These are phyloP conservation scores for Ascochyta rabiei DNA, from an alignment of 2,329 filamentous ascomycete genomes.

Conservation along the genomic window DNA sequence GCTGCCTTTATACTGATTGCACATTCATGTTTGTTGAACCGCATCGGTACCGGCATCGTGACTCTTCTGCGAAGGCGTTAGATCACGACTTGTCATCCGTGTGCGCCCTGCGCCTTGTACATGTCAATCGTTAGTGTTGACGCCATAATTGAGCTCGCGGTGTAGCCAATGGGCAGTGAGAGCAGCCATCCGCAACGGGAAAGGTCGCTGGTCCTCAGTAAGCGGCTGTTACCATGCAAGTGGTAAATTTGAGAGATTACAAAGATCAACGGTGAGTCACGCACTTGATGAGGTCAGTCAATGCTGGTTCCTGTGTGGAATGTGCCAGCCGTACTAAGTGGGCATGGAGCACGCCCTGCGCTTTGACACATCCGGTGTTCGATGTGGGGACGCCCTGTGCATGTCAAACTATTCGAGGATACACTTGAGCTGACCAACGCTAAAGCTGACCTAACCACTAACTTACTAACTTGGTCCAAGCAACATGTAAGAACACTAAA, in stretches of 20 bases:
- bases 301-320: not conserved
- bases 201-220: not conserved
- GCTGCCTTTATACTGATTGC: no score
- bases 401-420: no score
- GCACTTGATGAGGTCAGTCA: not conserved
- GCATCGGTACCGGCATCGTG: not conserved
- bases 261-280: not conserved
- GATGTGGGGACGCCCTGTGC: no score
- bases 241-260: not conserved
- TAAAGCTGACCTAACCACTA: no score
- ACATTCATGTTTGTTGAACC: no score
- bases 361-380: not conserved
- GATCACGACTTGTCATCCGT: not conserved
- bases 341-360: conserved; percentile 5
- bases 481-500: no score
- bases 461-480: no score
- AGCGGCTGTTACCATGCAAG: not conserved
- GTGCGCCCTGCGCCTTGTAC: conserved; percentile 6
- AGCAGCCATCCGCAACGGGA: not conserved
- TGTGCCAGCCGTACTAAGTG: not conserved
- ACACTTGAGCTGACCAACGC: no score
- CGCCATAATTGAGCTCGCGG: not conserved
- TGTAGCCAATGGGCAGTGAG: not conserved
- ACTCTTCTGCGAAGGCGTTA: not conserved
- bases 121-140: not conserved